Percentiles rank a stretch among this genome's conserved stretches.
These are phyloP conservation scores for Trichoderma sp. DNA, from an alignment of 2,329 filamentous ascomycete genomes.

Conservation along the genomic window DNA sequence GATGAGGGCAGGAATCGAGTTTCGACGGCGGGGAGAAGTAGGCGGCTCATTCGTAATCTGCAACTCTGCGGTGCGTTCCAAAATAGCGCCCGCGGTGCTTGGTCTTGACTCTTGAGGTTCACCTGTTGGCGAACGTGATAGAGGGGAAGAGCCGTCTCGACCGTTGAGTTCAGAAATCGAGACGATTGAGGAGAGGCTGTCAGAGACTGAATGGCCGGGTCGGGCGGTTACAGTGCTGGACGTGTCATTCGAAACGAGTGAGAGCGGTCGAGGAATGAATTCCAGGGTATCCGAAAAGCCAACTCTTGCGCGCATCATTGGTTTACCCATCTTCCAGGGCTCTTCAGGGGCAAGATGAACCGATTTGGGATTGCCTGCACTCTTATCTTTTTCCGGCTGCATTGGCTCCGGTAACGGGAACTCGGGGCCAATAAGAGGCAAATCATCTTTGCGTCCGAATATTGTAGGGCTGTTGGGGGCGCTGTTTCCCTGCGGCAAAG, in stretches of 20 bases:
- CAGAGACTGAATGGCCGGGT: slow-evolving; percentile 68
- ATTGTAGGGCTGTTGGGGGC: slow-evolving; percentile 60
- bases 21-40: slow-evolving; percentile 49
- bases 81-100: slow-evolving; percentile 67
- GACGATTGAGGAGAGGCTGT: slow-evolving; percentile 75
- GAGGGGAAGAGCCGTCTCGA: slow-evolving; percentile 38
- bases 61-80: slow-evolving; percentile 47
- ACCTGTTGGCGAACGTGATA: slow-evolving; percentile 41
- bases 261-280: slow-evolving; percentile 78
- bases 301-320: slow-evolving; percentile 59
- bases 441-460: slow-evolving; percentile 31
- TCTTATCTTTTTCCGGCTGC: neutral
- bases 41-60: slow-evolving; percentile 21
- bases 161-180: slow-evolving; percentile 51
- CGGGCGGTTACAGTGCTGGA: slow-evolving; percentile 71
- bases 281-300: slow-evolving; percentile 83
- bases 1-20: slow-evolving; percentile 56
- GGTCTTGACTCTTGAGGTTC: slow-evolving; percentile 54
- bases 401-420: slow-evolving; percentile 18
- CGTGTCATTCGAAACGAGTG: slow-evolving; percentile 79
- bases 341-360: slow-evolving; percentile 11
- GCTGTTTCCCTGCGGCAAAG: slow-evolving; percentile 56
- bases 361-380: neutral
- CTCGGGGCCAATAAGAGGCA: neutral
- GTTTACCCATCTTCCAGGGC: slow-evolving; percentile 23